phyloP scores from a whole-genome alignment of 805 yeast species.

The Candida nanaspora region DNA sequence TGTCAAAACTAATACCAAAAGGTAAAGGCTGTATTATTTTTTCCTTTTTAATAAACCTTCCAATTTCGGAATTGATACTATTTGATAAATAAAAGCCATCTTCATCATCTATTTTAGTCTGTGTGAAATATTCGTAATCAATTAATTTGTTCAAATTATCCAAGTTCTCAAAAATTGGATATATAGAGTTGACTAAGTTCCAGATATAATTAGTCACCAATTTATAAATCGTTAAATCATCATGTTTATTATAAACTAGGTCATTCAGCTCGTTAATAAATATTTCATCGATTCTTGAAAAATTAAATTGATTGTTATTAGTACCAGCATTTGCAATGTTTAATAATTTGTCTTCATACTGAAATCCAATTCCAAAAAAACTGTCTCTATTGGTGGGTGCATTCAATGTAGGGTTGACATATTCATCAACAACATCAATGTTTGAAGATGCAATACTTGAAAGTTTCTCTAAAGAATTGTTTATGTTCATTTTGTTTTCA shows the following conservation, averaged over 20 bases:
- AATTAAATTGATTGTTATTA: background rate
- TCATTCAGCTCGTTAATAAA: slow-evolving; percentile 10
- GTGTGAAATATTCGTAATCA: slow-evolving; percentile 15
- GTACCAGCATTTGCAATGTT: background rate
- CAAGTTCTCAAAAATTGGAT: slow-evolving; percentile 18
- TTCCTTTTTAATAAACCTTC: slow-evolving; percentile 17
- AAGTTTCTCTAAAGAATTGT: background rate
- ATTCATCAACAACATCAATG: background rate
- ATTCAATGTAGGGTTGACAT: background rate
- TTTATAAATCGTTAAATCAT: slow-evolving; percentile 21
- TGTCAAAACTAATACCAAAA: slow-evolving; percentile 16
- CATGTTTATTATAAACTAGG: slow-evolving; percentile 19
- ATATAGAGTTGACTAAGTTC: slow-evolving; percentile 12
- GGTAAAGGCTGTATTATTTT: slow-evolving; percentile 21
- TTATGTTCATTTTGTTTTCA: background rate
- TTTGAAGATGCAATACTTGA: background rate
- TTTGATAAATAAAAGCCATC: slow-evolving; percentile 1
- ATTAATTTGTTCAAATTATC: slow-evolving; percentile 10
- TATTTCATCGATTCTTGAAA: slow-evolving; percentile 16
- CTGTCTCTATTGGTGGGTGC: slow-evolving; percentile 2
- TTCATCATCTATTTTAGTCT: slow-evolving; percentile 12
- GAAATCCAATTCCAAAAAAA: slow-evolving; percentile 19
- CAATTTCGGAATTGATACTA: slow-evolving; percentile 11
- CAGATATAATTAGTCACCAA: slow-evolving; percentile 15
- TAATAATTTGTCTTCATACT: background rate